Evolutionary conservation across 2,329 filamentous ascomycete genomes (phyloP), one percentile per base, ranked within the genome.

Genomic region (Clonostachys solani): DNA sequence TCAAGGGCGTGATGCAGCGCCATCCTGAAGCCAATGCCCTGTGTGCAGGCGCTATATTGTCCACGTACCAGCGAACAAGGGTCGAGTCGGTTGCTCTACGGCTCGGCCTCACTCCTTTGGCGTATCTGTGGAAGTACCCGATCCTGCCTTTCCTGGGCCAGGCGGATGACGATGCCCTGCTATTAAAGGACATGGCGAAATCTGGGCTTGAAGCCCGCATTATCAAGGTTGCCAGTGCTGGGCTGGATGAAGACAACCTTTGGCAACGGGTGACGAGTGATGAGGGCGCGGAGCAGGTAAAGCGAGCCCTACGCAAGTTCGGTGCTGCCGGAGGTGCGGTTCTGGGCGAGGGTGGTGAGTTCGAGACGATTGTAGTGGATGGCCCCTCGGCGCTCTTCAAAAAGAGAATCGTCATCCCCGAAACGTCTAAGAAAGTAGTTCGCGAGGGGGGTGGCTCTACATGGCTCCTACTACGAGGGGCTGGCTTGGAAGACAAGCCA

Each of bases 51-150:
- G 94, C 94, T 17, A 96, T 99, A 51, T 71, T 97, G 36, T 95
- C 90, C 10, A 95, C 91, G 4, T 99, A 99, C 67, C 94, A 99
- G 69, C 86, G 94, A 48, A 97, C 92, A 2, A 79, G 94, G n/a
- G 87, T 99, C 44, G 94, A 99, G 69, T 92, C 89, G 49, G 85
- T 97, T 12, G 92, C 92, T 12, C 62, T 84, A n/a, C 79, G 94
- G 15, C 75, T 97, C n/a, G 87, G 87, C 3, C 78, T 99, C 12
- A 78, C 79, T 1, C 89, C 94, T 13, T 74, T 99, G 29, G 87
- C 91, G 7, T 97, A 86, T 68, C 73, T 99, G 43, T 99, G 94
- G 94, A 89, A 95, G 71, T 96, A 88, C 67, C 89, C 91, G 2
- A 68, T 78, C 42, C 74, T 96, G 4, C 86, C 87, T 4, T 52